Conservation (phyloP, 2,329 filamentous ascomycete species). For the Botrytis elliptica region DNA sequence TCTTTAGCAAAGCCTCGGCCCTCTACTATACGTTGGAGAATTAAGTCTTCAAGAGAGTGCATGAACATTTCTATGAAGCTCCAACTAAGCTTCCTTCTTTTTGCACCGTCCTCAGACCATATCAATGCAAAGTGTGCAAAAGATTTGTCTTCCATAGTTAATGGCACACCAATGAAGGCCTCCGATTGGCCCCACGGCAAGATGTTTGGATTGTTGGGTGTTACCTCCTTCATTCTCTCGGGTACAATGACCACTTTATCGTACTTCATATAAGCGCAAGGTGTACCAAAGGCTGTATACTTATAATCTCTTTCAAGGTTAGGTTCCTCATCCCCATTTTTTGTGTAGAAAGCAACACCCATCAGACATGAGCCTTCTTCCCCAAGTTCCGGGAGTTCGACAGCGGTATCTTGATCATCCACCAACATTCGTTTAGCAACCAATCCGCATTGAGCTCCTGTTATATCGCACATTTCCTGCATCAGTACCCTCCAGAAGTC, state of each 20-base stretch:
- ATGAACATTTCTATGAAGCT: constrained; percentile 65
- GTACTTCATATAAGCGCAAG: constrained; percentile 68
- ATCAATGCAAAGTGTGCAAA: constrained; percentile 71
- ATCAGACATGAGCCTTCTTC: constrained; percentile 62
- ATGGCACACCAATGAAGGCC: constrained; percentile 64
- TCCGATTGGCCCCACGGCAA: constrained; percentile 59
- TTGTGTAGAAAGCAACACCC: constrained; percentile 65
- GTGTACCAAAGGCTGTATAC: constrained; percentile 61
- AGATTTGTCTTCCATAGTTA: constrained; percentile 64
- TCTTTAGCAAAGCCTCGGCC: constrained; percentile 48
- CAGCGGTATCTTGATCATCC: constrained; percentile 55
- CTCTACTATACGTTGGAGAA: constrained; percentile 56
- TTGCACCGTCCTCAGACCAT: constrained; percentile 64
- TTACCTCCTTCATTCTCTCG: constrained; percentile 57
- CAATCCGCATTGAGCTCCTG: constrained; percentile 66
- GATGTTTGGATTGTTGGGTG: constrained; percentile 57
- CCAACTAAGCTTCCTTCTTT: constrained; percentile 58
- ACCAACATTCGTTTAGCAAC: constrained; percentile 63
- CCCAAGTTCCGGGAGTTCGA: constrained; percentile 60
- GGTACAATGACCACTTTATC: constrained; percentile 70
- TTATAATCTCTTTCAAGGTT: constrained; percentile 59
- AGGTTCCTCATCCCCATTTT: constrained; percentile 54
- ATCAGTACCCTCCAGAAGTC: constrained; percentile 65
- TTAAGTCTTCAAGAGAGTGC: constrained; percentile 66
- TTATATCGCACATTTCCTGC: constrained; percentile 61